Percentiles rank a stretch among this genome's conserved stretches.
These are phyloP conservation scores for Sclerotinia spermophila DNA, from an alignment of 2,329 filamentous ascomycete species.

Conservation along the genomic window DNA sequence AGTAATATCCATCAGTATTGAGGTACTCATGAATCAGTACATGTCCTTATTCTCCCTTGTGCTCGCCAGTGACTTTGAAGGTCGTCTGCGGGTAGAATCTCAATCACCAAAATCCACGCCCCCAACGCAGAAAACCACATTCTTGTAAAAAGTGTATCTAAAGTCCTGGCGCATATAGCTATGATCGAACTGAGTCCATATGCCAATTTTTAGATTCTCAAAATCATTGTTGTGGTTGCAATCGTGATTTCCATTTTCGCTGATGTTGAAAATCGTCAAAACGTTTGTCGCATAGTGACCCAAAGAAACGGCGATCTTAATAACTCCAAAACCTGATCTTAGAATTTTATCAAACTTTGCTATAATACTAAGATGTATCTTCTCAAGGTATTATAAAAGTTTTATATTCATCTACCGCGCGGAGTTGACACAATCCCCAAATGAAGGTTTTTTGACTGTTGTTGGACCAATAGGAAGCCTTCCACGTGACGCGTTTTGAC, in stretches of 20 bases:
- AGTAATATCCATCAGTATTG: not conserved
- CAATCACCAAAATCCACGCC: not conserved
- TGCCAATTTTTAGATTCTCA: not conserved
- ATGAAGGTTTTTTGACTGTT: not conserved
- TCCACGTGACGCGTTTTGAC: not conserved
- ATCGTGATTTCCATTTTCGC: not conserved
- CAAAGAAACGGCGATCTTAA: not conserved
- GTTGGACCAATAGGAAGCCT: not conserved
- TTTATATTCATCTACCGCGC: not conserved
- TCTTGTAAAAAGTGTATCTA: rapidly evolving
- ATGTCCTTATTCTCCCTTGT: not conserved
- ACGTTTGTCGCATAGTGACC: not conserved
- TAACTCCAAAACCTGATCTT: not conserved
- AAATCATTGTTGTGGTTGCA: not conserved
- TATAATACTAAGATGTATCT: not conserved
- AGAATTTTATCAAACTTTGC: not conserved
- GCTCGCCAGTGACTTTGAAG: not conserved
- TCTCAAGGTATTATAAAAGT: not conserved
- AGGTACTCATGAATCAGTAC: too few species aligned
- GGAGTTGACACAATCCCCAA: not conserved
- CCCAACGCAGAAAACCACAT: not conserved
- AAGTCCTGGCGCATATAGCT: not conserved
- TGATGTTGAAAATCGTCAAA: not conserved
- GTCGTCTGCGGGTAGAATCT: not conserved
- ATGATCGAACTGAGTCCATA: rapidly evolving